Conservation (phyloP, 106 monocot species). For the Apostasia ramifera region DNA sequence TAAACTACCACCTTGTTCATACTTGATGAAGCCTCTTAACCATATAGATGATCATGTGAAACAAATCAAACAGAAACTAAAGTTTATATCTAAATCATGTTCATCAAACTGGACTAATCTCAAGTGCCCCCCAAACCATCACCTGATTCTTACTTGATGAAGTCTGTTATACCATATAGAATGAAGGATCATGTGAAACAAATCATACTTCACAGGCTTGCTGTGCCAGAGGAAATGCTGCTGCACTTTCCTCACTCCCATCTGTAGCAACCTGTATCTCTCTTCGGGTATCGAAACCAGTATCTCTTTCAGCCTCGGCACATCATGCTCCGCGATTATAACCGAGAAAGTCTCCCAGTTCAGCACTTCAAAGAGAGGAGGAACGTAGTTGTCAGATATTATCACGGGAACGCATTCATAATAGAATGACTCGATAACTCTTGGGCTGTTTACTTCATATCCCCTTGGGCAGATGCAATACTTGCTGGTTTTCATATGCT, state of each 20-base stretch:
- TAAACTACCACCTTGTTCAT: too few species aligned
- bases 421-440: conserved; percentile 54
- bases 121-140: background rate
- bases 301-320: conserved; percentile 54
- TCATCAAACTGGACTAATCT: background rate
- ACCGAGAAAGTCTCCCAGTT: conserved; percentile 69
- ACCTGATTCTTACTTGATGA: conserved; percentile 27
- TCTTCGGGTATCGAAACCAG: conserved; percentile 33
- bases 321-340: conserved; percentile 41
- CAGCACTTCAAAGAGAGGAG: conserved; percentile 62
- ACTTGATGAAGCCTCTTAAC: too few species aligned
- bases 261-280: conserved; percentile 37
- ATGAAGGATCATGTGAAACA: conserved; percentile 68
- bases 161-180: conserved; percentile 63
- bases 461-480: conserved; percentile 77
- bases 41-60: too few species aligned
- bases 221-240: conserved; percentile 63
- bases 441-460: conserved; percentile 58
- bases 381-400: conserved; percentile 65
- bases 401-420: conserved; percentile 76
- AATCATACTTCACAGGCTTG: conserved; percentile 54
- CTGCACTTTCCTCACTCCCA: conserved; percentile 54
- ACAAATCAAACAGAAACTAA: too few species aligned
- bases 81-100: background rate
- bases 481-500: conserved; percentile 59